Conservation (phyloP, 148 eudicot genomes). For the Vaccinium vitisidaea region DNA sequence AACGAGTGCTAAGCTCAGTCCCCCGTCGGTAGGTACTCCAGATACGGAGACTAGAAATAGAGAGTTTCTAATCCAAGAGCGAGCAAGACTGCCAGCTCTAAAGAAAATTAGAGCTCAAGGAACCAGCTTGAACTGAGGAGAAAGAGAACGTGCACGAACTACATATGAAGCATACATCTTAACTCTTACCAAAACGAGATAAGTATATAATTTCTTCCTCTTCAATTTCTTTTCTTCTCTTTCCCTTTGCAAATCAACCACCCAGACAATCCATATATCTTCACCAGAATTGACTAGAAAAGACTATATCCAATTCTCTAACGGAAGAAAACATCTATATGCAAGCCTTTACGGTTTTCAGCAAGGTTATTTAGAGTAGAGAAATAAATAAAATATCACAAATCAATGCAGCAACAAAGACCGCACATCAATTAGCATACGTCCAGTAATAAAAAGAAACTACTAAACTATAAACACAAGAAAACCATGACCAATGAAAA, state of each 20-base stretch:
- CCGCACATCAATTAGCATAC: not conserved
- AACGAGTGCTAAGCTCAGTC: not conserved
- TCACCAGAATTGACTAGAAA: not conserved
- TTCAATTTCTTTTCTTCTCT: not conserved
- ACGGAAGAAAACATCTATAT: not conserved
- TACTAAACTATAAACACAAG: not conserved
- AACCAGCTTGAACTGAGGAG: not conserved
- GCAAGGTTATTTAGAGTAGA: not conserved
- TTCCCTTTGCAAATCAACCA: not conserved
- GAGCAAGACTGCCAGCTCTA: not conserved
- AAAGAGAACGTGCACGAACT: not conserved
- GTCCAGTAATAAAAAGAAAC: not conserved
- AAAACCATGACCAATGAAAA: constrained; percentile 1
- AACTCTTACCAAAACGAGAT: not conserved
- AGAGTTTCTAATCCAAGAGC: not conserved
- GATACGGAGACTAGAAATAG: not conserved
- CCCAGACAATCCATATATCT: not conserved
- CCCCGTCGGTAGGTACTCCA: not conserved
- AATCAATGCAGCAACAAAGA: not conserved
- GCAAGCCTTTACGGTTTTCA: not conserved
- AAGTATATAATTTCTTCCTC: not conserved
- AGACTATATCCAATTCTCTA: not conserved
- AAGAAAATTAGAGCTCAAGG: constrained; percentile 1
- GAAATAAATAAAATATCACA: not conserved
- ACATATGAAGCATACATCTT: not conserved